Evolutionary conservation across 2,329 filamentous ascomycete species (phyloP), one percentile per base, ranked within the genome.

Genomic region (Microdochium nivale): DNA sequence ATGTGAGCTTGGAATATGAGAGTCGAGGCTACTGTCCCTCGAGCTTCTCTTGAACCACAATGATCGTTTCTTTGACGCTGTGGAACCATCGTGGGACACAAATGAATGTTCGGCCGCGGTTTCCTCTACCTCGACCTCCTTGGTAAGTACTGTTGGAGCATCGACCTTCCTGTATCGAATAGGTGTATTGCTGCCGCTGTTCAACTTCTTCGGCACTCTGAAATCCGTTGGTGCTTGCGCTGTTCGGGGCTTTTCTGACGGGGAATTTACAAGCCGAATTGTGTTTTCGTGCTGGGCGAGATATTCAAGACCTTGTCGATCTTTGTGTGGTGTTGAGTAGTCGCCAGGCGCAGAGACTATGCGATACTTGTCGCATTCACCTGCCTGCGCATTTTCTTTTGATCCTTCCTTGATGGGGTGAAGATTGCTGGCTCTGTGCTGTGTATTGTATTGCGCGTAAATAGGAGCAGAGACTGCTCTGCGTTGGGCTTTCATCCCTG

Each of bases 201-300:
- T 48, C 9, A 50, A 49, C 55, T 70, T 71, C 59, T 73, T 76
- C 48, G 68, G 68, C 19, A 73, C 63, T 35, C 73, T 72, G 47
- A 73, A 66, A 25, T 70, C 69, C 47, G 65, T 62, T 0, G 73
- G 70, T 1, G 63, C 59, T 27, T 66, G 61, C 1, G 68, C 61
- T 2, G 65, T 63, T 47, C 61, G 66, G n/a, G 59, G 56, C 2
- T 55, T 52, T 8, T 62, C 63, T 1, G 68, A 68, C 3, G 76
- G 73, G 2, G 78, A 78, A 52, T 74, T 66, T n/a, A 81, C 78
- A 4, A 81, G 63, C 5, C 78, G 75, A 58, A 81, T 81, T 1
- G 77, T 80, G 49, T 77, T 71, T 52, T 76, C 72, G 2, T 71
- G 70, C 30, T 65, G 68, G 48, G 70, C 68, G 8, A 80, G 62